A percentile compares a stretch with the other conserved stretches of the same genome.
These are phyloP conservation scores for Trichophyton benhamiae DNA, from an alignment of 2,329 filamentous ascomycete species.

Conservation along the genomic window DNA sequence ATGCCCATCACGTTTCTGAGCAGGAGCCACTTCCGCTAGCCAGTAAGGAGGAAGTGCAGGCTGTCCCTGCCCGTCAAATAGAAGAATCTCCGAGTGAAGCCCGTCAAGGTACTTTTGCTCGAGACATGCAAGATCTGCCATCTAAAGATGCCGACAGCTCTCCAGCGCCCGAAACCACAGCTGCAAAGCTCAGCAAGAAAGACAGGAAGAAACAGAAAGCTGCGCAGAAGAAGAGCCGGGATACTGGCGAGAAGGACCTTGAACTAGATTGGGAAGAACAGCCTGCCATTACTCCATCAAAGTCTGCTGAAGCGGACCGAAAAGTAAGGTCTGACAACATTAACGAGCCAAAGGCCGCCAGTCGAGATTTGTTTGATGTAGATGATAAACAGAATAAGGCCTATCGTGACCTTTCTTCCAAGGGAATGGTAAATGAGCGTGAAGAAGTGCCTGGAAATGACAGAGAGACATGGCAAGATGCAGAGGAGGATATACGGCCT, in stretches of 20 bases:
- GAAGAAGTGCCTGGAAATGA: background rate
- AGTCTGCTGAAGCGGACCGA: background rate
- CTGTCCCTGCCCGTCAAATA: background rate
- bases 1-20: constrained; percentile 11
- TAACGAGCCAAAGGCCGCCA: background rate
- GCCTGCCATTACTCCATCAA: background rate
- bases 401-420: background rate
- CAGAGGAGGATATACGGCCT: background rate
- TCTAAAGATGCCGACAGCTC: background rate
- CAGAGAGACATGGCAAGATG: background rate
- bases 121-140: background rate
- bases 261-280: constrained; percentile 4
- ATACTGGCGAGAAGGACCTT: constrained; percentile 12
- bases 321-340: background rate
- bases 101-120: background rate
- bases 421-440: background rate
- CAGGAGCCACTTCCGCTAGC: constrained; percentile 6
- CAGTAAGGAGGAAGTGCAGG: constrained; percentile 5
- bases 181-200: constrained; percentile 8
- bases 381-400: constrained; percentile 1
- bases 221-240: constrained; percentile 23
- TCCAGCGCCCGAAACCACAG: background rate
- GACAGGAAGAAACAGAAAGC: constrained; percentile 29
- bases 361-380: constrained; percentile 9
- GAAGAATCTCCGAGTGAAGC: background rate